phyloP scores from a whole-genome alignment of 2,329 filamentous ascomycete genomes.

The Aspergillus amoenus region DNA sequence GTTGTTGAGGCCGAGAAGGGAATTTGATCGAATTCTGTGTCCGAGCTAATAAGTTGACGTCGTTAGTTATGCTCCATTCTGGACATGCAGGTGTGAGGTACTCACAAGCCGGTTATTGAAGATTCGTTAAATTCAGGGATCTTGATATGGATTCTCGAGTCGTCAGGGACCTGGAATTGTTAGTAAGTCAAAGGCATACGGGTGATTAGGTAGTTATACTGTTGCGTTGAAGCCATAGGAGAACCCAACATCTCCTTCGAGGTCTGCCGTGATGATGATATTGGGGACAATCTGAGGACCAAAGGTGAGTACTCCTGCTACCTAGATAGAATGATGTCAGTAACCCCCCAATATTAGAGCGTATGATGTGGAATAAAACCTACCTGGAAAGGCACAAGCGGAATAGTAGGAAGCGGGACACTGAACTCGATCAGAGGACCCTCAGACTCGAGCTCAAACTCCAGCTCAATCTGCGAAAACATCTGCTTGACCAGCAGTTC shows the following conservation, averaged over 20 bases:
- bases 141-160: background rate
- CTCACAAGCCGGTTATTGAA: conserved; percentile 1
- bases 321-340: background rate
- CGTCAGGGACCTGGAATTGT: background rate
- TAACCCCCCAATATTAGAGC: background rate
- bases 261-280: background rate
- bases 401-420: background rate
- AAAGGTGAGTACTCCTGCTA: background rate
- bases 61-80: background rate
- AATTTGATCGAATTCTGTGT: background rate
- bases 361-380: background rate
- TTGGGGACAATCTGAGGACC: background rate
- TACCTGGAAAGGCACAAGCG: conserved; percentile 1
- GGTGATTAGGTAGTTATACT: background rate
- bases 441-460: background rate
- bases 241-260: conserved; percentile 2
- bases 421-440: background rate
- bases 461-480: conserved; percentile 4
- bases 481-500: background rate
- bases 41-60: background rate
- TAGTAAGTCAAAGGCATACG: background rate
- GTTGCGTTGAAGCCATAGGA: conserved; percentile 4
- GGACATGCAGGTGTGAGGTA: background rate
- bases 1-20: background rate
- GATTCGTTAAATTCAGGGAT: background rate